Percentiles rank a stretch among this genome's conserved stretches.
phyloP scores from a whole-genome alignment of 768 basidiomycete species.

The Boletus insuetus region DNA sequence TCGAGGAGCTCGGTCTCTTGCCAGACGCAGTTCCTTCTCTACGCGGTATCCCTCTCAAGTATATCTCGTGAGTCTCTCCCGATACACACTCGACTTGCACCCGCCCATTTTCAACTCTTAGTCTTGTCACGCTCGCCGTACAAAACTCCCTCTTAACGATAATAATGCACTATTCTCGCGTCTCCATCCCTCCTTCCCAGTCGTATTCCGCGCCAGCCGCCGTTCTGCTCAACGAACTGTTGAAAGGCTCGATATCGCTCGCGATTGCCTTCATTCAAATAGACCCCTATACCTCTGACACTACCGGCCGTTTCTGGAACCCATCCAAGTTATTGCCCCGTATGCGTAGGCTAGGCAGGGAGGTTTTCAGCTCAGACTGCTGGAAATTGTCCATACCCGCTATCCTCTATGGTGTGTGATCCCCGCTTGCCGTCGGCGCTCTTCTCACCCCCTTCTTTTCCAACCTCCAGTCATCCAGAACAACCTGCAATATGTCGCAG shows the following conservation, averaged over 20 bases:
- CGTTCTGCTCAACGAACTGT: constrained; percentile 89
- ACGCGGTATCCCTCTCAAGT: constrained; percentile 74
- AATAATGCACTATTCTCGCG: constrained; percentile 96
- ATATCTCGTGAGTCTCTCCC: constrained; percentile 56
- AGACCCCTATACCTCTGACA: constrained; percentile 37
- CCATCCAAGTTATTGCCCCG: constrained; percentile 40
- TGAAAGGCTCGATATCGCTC: constrained; percentile 88
- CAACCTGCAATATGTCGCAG: constrained; percentile 93
- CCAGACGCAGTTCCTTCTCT: constrained; percentile 48
- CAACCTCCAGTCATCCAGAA: constrained; percentile 74
- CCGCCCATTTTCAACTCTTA: constrained; percentile 24
- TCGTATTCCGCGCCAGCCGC: constrained; percentile 93
- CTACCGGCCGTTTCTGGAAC: constrained; percentile 36
- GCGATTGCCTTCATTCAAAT: constrained; percentile 74
- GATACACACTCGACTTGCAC: constrained; percentile 7
- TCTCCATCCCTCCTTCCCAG: constrained; percentile 68
- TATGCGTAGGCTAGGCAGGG: constrained; percentile 55
- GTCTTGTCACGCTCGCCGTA: constrained; percentile 79
- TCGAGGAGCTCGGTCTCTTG: constrained; percentile 46
- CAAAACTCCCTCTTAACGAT: constrained; percentile 91
- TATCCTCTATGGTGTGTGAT: constrained; percentile 73
- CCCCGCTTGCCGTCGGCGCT: background rate
- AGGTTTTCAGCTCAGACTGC: constrained; percentile 87
- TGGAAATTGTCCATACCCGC: constrained; percentile 98
- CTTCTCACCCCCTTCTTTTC: constrained; percentile 13